Conservation (phyloP, 1,284 basidiomycete species). For the Malassezia brasiliensis region DNA sequence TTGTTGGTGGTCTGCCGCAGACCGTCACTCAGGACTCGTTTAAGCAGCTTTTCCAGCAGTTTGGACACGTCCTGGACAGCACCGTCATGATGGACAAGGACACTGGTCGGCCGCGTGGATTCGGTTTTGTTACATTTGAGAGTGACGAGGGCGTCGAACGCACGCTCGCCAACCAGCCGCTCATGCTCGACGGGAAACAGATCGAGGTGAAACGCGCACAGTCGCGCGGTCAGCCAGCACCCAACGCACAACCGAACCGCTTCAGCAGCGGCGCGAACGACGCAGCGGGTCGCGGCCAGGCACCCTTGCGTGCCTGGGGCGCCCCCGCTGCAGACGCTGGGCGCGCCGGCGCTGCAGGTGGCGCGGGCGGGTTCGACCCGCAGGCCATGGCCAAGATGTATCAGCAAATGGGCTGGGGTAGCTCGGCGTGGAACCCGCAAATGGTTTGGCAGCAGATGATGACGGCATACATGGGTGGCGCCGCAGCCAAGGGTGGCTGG, state of each 20-base stretch:
- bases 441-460: conserved; percentile 46
- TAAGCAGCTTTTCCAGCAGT: conserved; percentile 78
- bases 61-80: conserved; percentile 84
- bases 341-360: conserved; percentile 1
- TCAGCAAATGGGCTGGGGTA: conserved; percentile 52
- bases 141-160: conserved; percentile 76
- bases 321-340: not conserved
- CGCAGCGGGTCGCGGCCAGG: conserved; percentile 18
- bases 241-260: conserved; percentile 17
- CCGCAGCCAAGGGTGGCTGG: conserved; percentile 9
- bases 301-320: conserved; percentile 15
- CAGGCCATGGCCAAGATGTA: conserved; percentile 55
- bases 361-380: conserved; percentile 49
- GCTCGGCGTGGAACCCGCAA: conserved; percentile 40
- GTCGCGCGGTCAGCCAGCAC: conserved; percentile 25
- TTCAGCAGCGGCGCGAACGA: conserved; percentile 1
- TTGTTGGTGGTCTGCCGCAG: conserved; percentile 86
- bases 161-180: conserved; percentile 36
- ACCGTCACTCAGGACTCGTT: conserved; percentile 86
- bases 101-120: conserved; percentile 88
- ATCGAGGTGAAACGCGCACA: conserved; percentile 71
- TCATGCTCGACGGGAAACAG: conserved; percentile 53
- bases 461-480: conserved; percentile 22
- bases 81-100: conserved; percentile 98
- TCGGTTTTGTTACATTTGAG: conserved; percentile 88